Percentiles rank a stretch among this genome's conserved stretches.
phyloP scores from a whole-genome alignment of 1,284 basidiomycete genomes.

The Phaffia rhodozyma region DNA sequence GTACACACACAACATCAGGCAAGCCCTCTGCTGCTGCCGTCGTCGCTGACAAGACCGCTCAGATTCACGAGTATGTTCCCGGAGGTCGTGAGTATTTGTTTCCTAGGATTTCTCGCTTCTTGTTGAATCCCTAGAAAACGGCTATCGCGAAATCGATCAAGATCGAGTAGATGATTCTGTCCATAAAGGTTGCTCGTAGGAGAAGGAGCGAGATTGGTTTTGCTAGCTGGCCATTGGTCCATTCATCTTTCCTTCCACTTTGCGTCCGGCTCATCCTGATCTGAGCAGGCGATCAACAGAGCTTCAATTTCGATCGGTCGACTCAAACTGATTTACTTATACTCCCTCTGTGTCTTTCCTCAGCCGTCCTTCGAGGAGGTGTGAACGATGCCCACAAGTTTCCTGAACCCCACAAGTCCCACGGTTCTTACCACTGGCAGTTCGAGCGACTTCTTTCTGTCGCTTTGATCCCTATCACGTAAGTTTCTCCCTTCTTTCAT shows the following conservation, averaged over 20 bases:
- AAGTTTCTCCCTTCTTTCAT: not conserved
- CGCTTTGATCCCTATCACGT: slow-evolving; percentile 75
- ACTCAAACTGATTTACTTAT: not conserved
- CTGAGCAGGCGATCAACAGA: not conserved
- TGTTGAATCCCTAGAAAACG: not conserved
- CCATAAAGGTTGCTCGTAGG: not conserved
- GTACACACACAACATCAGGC: no score
- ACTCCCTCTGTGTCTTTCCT: not conserved
- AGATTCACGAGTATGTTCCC: slow-evolving; percentile 34
- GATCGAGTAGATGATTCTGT: not conserved
- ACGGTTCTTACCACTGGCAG: slow-evolving; percentile 96
- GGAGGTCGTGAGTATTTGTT: slow-evolving; percentile 34
- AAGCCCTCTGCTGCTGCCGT: slow-evolving; percentile 22
- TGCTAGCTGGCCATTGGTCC: not conserved
- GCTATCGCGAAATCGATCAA: not conserved
- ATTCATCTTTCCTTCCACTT: not conserved
- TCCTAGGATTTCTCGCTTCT: not conserved
- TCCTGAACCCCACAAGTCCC: slow-evolving; percentile 63
- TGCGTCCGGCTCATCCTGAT: not conserved
- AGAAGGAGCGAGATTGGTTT: not conserved
- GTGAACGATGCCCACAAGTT: slow-evolving; percentile 91
- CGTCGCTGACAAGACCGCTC: slow-evolving; percentile 32
- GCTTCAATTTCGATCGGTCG: not conserved
- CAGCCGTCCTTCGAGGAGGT: slow-evolving; percentile 82
- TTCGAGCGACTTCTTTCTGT: slow-evolving; percentile 88